Conservation (phyloP, 2,329 filamentous ascomycete species). For the Whalleya microplaca region DNA sequence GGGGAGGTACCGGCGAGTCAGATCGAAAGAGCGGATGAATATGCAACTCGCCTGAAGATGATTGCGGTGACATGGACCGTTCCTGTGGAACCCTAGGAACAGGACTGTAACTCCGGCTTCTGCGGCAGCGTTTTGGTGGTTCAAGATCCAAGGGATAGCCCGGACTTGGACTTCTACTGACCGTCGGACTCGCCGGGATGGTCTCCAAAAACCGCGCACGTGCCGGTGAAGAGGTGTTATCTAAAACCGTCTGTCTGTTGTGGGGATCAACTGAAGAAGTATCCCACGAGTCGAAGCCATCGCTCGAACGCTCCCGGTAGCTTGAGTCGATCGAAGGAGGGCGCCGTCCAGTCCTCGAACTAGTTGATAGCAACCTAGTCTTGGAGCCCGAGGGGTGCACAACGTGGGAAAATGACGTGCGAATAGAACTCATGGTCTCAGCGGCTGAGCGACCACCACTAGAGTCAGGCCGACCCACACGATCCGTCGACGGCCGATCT, state of each 20-base stretch:
- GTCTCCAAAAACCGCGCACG: slow-evolving; percentile 65
- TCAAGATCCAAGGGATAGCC: slow-evolving; percentile 61
- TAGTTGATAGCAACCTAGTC: slow-evolving; percentile 54
- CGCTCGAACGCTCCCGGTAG: slow-evolving; percentile 43
- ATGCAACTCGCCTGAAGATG: slow-evolving; percentile 61
- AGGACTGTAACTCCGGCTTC: slow-evolving; percentile 59
- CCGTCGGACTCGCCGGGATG: slow-evolving; percentile 68
- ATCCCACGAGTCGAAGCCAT: slow-evolving; percentile 77
- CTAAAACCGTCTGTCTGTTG: slow-evolving; percentile 60
- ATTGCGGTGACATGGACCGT: slow-evolving; percentile 41
- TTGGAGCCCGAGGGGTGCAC: slow-evolving; percentile 61
- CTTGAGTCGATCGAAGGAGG: slow-evolving; percentile 54
- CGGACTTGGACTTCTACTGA: slow-evolving; percentile 68
- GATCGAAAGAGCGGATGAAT: slow-evolving; percentile 80
- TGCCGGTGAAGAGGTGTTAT: slow-evolving; percentile 49
- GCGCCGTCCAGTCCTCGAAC: slow-evolving; percentile 45
- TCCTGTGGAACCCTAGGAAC: slow-evolving; percentile 40
- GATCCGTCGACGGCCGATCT: slow-evolving; percentile 42
- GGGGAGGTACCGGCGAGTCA: slow-evolving; percentile 69
- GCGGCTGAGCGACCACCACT: slow-evolving; percentile 49
- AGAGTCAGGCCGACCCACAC: slow-evolving; percentile 48
- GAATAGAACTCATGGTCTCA: slow-evolving; percentile 52
- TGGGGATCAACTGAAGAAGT: slow-evolving; percentile 69
- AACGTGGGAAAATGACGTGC: slow-evolving; percentile 51
- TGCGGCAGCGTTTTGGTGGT: slow-evolving; percentile 47